Evolutionary conservation across 2,329 filamentous ascomycete genomes (phyloP).

Genomic region (Cercospora sesami): DNA sequence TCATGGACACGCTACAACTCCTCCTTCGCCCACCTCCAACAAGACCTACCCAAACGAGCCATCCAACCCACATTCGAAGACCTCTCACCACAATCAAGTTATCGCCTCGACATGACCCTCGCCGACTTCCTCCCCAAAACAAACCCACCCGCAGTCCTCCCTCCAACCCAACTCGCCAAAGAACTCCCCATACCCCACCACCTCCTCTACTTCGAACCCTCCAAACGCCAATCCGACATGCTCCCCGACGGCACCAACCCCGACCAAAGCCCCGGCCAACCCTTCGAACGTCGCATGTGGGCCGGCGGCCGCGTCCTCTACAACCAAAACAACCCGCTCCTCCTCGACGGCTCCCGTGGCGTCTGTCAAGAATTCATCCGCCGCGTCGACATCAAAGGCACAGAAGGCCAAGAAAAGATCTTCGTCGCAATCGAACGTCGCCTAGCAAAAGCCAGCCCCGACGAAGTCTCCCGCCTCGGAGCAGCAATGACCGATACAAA

Average conservation of each 20-base stretch:
- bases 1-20: slow-evolving; percentile 32
- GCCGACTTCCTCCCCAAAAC: slow-evolving; percentile 27
- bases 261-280: slow-evolving; percentile 70
- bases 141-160: slow-evolving; percentile 33
- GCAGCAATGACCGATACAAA: slow-evolving; percentile 43
- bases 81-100: slow-evolving; percentile 50
- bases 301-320: slow-evolving; percentile 73
- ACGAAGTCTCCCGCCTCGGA: slow-evolving; percentile 38
- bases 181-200: slow-evolving; percentile 70
- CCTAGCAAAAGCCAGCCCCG: slow-evolving; percentile 40
- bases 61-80: slow-evolving; percentile 56
- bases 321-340: slow-evolving; percentile 36
- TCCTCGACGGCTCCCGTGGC: slow-evolving; percentile 40
- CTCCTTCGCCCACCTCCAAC: slow-evolving; percentile 43
- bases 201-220: slow-evolving; percentile 81
- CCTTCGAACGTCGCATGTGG: slow-evolving; percentile 82
- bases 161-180: slow-evolving; percentile 33
- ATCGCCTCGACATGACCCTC: slow-evolving; percentile 24
- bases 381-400: slow-evolving; percentile 53
- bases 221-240: slow-evolving; percentile 61
- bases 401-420: slow-evolving; percentile 55
- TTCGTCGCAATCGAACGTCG: slow-evolving; percentile 61
- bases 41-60: slow-evolving; percentile 50
- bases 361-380: slow-evolving; percentile 53
- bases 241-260: slow-evolving; percentile 82